phyloP scores from a whole-genome alignment of 2,329 filamentous ascomycete species.

The Curvularia sp. region DNA sequence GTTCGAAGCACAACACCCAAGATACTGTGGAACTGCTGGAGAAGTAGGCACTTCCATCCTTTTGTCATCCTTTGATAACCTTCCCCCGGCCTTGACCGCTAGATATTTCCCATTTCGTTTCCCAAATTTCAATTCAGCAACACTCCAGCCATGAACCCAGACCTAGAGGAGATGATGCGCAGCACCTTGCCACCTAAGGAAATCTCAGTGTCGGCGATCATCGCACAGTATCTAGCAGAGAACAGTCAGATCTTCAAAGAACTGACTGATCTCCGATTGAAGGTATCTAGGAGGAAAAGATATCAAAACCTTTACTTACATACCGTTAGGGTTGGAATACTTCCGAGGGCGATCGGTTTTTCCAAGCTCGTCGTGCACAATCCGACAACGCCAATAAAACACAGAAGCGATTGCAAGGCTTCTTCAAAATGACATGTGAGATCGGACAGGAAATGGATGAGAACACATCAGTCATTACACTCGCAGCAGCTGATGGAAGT shows the following conservation, averaged over 20 bases:
- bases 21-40: slow-evolving; percentile 6
- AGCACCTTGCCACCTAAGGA: slow-evolving; percentile 11
- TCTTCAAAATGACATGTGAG: slow-evolving; percentile 1
- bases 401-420: slow-evolving; percentile 1
- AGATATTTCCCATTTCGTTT: slow-evolving; percentile 8
- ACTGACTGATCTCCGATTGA: slow-evolving; percentile 7
- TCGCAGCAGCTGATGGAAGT: background rate
- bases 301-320: slow-evolving; percentile 51
- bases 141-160: slow-evolving; percentile 6
- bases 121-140: slow-evolving; percentile 7
- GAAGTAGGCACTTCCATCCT: slow-evolving; percentile 8
- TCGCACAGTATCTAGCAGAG: slow-evolving; percentile 14
- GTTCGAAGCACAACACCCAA: slow-evolving; percentile 11
- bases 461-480: slow-evolving; percentile 1
- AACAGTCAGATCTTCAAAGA: slow-evolving; percentile 12
- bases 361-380: slow-evolving; percentile 2
- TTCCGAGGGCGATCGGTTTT: slow-evolving; percentile 1
- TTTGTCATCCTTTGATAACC: slow-evolving; percentile 12
- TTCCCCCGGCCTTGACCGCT: slow-evolving; percentile 8
- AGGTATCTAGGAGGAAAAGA: slow-evolving; percentile 9
- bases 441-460: slow-evolving; percentile 1
- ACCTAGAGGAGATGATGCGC: slow-evolving; percentile 14
- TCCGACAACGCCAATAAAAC: slow-evolving; percentile 2
- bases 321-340: slow-evolving; percentile 4
- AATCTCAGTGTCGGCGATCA: slow-evolving; percentile 12